Evolutionary conservation across 1,284 basidiomycete genomes (phyloP).

Genomic region (Heterobasidion parviporum): DNA sequence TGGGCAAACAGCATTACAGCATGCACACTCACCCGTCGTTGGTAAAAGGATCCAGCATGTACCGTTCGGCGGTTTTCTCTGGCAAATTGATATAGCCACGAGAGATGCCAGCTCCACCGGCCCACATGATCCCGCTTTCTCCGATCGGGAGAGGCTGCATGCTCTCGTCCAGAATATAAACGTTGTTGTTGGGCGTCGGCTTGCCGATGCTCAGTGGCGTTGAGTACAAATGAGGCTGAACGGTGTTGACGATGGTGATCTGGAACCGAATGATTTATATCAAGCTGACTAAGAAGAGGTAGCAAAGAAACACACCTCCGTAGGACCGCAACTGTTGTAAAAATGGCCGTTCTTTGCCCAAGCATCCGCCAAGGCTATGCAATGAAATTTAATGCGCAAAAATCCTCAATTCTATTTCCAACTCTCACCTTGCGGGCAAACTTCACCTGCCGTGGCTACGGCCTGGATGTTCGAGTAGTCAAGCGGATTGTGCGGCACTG

Average conservation of each 20-base stretch:
- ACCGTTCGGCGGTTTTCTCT: slow-evolving; percentile 44
- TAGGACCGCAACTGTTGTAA: slow-evolving; percentile 43
- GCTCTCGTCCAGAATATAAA: slow-evolving; percentile 47
- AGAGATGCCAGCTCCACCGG: slow-evolving; percentile 44
- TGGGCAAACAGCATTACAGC: slow-evolving; percentile 1
- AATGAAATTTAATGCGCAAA: slow-evolving; percentile 1
- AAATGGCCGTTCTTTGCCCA: slow-evolving; percentile 36
- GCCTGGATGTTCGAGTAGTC: slow-evolving; percentile 51
- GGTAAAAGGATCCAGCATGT: slow-evolving; percentile 40
- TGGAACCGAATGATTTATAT: slow-evolving; percentile 13
- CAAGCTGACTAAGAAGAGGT: not conserved
- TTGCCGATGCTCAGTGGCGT: slow-evolving; percentile 40
- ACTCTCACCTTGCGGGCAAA: slow-evolving; percentile 43
- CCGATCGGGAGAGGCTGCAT: slow-evolving; percentile 44
- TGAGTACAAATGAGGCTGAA: slow-evolving; percentile 38
- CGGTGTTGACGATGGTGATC: slow-evolving; percentile 56
- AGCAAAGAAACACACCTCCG: slow-evolving; percentile 25
- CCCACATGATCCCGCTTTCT: slow-evolving; percentile 49
- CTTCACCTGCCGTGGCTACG: slow-evolving; percentile 53
- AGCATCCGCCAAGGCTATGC: slow-evolving; percentile 41
- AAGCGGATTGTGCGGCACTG: slow-evolving; percentile 37
- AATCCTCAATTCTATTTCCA: not conserved
- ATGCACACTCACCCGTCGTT: slow-evolving; percentile 32
- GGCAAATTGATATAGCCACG: slow-evolving; percentile 47
- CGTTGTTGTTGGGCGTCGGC: slow-evolving; percentile 51